Evolutionary conservation across 2,329 filamentous ascomycete genomes (phyloP), one percentile per base, ranked within the genome.

Genomic region (Apiospora koreana): DNA sequence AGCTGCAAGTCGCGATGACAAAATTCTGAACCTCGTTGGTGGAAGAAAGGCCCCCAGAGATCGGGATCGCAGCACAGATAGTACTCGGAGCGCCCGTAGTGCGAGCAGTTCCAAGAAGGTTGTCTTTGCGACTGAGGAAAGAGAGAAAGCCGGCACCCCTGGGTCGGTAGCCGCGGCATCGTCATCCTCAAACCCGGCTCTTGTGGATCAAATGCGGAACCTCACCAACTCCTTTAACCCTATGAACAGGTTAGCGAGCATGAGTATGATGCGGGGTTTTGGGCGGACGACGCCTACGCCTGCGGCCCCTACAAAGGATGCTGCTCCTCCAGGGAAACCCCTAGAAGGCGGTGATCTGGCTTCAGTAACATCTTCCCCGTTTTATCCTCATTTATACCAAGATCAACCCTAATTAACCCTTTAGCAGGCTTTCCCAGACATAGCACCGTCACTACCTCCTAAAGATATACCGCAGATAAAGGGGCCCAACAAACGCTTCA

Each of bases 201-300:
- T 91, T 16, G 88, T 97, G 1, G 94, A 97, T 73, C 94, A 93
- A 16, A 91, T 97, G 84, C 90, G 93, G 69, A 95, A 88, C 78
- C 86, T 97, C 71, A 91, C 94, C 46, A 96, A 88, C 79, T 91
- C 92, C 0, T 84, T 97, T 43, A 97, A 97, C 76, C 94, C 94
- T 3, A 91, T 97, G 79, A 93, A 91, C 62, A 89, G 94, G 68
- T 88, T 97, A 68, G 90, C 92, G 1, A 84, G 90, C 43, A 94
- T 96, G 78, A 88, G 88, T 69, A 87, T 91, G 77, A 92, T 97
- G 74, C 89, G 92, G 69, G 91, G 91, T 0, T 95, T 97, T 75
- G 93, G 93, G 1, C 85, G 92, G 68, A 81, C 84, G 28, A 80
- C 84, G 25, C 81, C 84, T 10, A 85, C 76, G 62, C 76, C 84